phyloP scores from a whole-genome alignment of 2,329 filamentous ascomycete genomes.

The Aspergillus sp. region DNA sequence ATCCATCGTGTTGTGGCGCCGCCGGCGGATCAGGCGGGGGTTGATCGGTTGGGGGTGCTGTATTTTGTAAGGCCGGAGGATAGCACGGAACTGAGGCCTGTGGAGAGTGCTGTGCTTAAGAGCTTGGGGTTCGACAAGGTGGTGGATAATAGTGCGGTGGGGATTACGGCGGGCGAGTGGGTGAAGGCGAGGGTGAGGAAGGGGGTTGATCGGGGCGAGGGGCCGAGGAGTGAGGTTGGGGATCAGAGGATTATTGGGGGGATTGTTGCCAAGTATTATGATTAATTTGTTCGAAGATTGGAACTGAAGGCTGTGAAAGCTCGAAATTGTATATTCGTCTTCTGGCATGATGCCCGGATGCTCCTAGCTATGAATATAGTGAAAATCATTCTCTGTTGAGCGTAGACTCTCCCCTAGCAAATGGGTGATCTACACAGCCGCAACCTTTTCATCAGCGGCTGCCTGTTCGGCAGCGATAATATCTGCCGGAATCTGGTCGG shows the following conservation, averaged over 20 bases:
- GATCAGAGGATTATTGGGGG: constrained; percentile 7
- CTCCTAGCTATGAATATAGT: not conserved
- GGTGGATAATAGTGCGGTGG: not conserved
- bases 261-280: constrained; percentile 4
- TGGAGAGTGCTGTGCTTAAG: constrained; percentile 12
- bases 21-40: constrained; percentile 49
- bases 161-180: not conserved
- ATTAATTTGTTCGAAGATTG: not conserved
- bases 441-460: constrained; percentile 12
- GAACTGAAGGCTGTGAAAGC: not conserved
- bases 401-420: too few species aligned
- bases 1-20: constrained; percentile 53
- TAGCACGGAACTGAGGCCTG: constrained; percentile 32
- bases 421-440: not conserved
- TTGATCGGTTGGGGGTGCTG: constrained; percentile 44
- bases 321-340: not conserved
- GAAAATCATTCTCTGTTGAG: too few species aligned
- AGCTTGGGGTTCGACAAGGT: not conserved
- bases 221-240: constrained; percentile 2
- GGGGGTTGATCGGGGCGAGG: not conserved
- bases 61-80: constrained; percentile 52
- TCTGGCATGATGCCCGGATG: not conserved
- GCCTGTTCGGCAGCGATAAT: constrained; percentile 41
- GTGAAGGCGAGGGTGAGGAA: constrained; percentile 17
- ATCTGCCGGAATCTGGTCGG: constrained; percentile 47